phyloP scores from a whole-genome alignment of 805 yeast species.

The Kodamaea restingae region DNA sequence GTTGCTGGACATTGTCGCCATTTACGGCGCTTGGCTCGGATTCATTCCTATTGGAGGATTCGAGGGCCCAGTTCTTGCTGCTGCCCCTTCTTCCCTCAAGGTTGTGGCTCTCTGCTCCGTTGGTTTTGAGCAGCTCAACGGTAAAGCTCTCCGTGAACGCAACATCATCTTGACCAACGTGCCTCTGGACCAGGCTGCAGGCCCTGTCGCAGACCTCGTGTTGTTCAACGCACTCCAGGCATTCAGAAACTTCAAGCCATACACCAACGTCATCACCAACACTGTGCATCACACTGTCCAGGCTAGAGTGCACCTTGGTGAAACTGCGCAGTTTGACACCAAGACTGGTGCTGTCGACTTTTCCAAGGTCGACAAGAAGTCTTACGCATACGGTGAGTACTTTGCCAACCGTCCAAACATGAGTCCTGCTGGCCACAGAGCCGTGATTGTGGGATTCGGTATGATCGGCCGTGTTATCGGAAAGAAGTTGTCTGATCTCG shows the following conservation, averaged over 20 bases:
- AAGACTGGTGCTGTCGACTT: conserved; percentile 31
- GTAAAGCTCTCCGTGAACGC: conserved; percentile 32
- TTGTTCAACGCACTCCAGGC: conserved; percentile 53
- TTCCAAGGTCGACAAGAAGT: conserved; percentile 2
- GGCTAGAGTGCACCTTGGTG: conserved; percentile 36
- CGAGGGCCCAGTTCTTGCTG: conserved; percentile 36
- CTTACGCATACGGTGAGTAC: conserved; percentile 35
- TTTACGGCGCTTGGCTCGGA: conserved; percentile 60
- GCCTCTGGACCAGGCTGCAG: conserved; percentile 52
- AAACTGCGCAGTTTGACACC: conserved; percentile 32
- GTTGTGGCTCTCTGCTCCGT: conserved; percentile 54
- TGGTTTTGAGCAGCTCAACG: conserved; percentile 52
- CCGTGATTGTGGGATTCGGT: conserved; percentile 71
- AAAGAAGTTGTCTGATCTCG: conserved; percentile 49
- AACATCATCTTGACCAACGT: conserved; percentile 59
- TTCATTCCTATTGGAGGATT: conserved; percentile 51
- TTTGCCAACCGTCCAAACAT: conserved; percentile 44
- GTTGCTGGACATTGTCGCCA: conserved; percentile 44
- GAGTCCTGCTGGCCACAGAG: conserved; percentile 56
- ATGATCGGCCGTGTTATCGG: conserved; percentile 68
- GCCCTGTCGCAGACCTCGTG: conserved; percentile 72
- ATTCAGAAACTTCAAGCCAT: conserved; percentile 50
- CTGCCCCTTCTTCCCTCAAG: conserved; percentile 44
- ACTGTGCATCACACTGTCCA: conserved; percentile 34
- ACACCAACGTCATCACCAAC: conserved; percentile 16